These are phyloP conservation scores for Aspergillus steynii DNA, from an alignment of 495 filamentous ascomycete species.

Conservation along the genomic window DNA sequence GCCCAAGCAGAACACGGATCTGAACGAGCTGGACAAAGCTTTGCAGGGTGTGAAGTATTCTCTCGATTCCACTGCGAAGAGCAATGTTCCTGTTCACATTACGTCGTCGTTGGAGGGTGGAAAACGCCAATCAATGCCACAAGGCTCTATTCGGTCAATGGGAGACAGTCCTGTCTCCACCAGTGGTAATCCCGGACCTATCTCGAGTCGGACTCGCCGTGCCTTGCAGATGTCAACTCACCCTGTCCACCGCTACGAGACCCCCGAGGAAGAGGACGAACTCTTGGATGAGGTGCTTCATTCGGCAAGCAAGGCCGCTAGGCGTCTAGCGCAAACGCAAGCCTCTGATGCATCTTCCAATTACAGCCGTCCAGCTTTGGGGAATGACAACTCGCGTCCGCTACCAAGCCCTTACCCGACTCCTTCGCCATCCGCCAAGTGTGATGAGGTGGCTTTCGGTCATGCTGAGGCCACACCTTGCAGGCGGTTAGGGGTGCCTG, in stretches of 20 bases:
- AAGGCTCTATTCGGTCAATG: slow-evolving; percentile 61
- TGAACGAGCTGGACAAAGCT: slow-evolving; percentile 75
- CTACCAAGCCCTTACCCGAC: slow-evolving; percentile 87
- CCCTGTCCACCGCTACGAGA: slow-evolving; percentile 80
- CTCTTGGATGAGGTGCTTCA: slow-evolving; percentile 80
- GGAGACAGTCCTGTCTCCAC: slow-evolving; percentile 61
- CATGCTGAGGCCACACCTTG: slow-evolving; percentile 52
- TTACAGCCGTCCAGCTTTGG: slow-evolving; percentile 50
- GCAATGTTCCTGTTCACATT: slow-evolving; percentile 50
- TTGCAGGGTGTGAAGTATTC: slow-evolving; percentile 69
- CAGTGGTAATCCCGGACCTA: slow-evolving; percentile 56
- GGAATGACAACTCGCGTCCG: slow-evolving; percentile 52
- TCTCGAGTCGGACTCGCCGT: slow-evolving; percentile 81
- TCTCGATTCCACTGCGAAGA: slow-evolving; percentile 52
- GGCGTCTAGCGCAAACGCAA: slow-evolving; percentile 51
- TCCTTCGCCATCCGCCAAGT: slow-evolving; percentile 84
- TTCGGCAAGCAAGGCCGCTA: slow-evolving; percentile 58
- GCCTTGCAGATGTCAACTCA: slow-evolving; percentile 75
- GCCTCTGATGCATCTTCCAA: slow-evolving; percentile 41
- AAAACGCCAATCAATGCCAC: slow-evolving; percentile 75
- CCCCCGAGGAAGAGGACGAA: slow-evolving; percentile 95
- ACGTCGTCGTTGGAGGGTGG: slow-evolving; percentile 49
- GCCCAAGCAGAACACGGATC: slow-evolving; percentile 49
- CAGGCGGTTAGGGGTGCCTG: slow-evolving; percentile 55
- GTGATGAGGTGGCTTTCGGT: slow-evolving; percentile 67